A percentile compares a stretch with the other conserved stretches of the same genome.
phyloP scores from a whole-genome alignment of 139 green algal genomes.

The Penium margaritaceum region DNA sequence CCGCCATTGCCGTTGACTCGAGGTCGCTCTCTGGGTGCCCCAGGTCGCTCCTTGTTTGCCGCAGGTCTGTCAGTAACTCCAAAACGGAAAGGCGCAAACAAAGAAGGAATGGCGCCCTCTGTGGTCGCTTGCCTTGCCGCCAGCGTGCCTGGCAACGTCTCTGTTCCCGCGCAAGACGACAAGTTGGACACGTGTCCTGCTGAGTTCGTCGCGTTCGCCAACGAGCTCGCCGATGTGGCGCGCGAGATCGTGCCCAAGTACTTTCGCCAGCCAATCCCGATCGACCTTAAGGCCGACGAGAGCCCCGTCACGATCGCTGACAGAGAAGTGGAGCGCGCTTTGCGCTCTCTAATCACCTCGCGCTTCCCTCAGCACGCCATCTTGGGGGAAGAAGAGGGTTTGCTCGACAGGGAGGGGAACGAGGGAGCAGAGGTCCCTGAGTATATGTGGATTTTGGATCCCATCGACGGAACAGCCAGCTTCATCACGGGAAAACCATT shows the following conservation, averaged over 20 bases:
- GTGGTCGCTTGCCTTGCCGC: background rate
- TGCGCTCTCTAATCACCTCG: slow-evolving; percentile 1
- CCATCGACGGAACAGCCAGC: slow-evolving; percentile 96
- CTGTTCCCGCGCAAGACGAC: too few relatives aligned
- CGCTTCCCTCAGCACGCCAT: slow-evolving; percentile 19
- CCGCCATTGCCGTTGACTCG: too few relatives aligned
- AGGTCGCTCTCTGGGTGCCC: too few relatives aligned
- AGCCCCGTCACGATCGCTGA: slow-evolving; percentile 52
- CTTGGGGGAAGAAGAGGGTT: slow-evolving; percentile 21
- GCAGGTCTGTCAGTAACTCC: too few relatives aligned
- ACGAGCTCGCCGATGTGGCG: slow-evolving; percentile 68
- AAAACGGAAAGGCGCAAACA: too few relatives aligned
- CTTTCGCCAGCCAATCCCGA: slow-evolving; percentile 65
- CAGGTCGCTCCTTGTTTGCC: too few relatives aligned
- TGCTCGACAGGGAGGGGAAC: slow-evolving; percentile 5
- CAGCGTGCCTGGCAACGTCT: too few relatives aligned
- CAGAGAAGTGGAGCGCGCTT: background rate
- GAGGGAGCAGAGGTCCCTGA: slow-evolving; percentile 29
- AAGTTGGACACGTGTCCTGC: too few relatives aligned
- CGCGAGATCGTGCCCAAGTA: slow-evolving; percentile 61
- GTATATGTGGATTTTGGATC: slow-evolving; percentile 91
- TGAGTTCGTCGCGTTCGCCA: slow-evolving; percentile 50
- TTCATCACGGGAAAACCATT: slow-evolving; percentile 98
- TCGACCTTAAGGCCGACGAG: slow-evolving; percentile 73
- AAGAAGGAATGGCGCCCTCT: too few relatives aligned